A percentile compares a stretch with the other conserved stretches of the same genome.
Conservation (phyloP, 768 basidiomycete species). For the Chalciporus sphaerocephalus region DNA sequence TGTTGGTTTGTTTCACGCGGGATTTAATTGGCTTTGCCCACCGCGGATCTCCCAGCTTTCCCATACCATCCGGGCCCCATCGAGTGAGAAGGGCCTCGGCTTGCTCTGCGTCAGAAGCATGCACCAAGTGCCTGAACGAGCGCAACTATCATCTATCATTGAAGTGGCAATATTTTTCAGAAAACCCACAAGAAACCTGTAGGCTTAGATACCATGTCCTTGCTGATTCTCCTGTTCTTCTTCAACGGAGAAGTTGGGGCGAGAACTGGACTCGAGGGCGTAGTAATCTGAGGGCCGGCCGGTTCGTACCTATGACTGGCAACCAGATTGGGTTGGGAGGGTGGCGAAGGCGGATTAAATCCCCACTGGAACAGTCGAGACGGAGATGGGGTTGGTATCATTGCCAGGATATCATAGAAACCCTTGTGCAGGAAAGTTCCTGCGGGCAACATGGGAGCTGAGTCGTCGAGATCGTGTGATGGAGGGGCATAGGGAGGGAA, state of each 20-base stretch:
- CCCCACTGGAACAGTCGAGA: slow-evolving; percentile 59
- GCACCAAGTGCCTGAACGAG: slow-evolving; percentile 70
- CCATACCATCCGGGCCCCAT: slow-evolving; percentile 86
- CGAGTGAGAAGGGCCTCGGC: slow-evolving; percentile 80
- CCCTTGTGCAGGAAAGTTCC: slow-evolving; percentile 82
- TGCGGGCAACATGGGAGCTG: slow-evolving; percentile 50
- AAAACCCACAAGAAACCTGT: slow-evolving; percentile 76
- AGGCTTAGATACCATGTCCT: slow-evolving; percentile 85
- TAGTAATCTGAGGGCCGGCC: slow-evolving; percentile 25
- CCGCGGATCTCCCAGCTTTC: slow-evolving; percentile 84
- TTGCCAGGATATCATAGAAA: slow-evolving; percentile 81
- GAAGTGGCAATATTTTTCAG: slow-evolving; percentile 8
- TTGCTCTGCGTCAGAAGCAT: slow-evolving; percentile 88
- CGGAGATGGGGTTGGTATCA: slow-evolving; percentile 68
- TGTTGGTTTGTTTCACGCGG: slow-evolving; percentile 60
- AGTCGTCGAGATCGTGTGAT: slow-evolving; percentile 33
- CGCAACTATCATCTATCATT: slow-evolving; percentile 17
- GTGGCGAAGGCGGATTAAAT: slow-evolving; percentile 32
- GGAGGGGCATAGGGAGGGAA: slow-evolving; percentile 25
- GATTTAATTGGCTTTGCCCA: slow-evolving; percentile 90
- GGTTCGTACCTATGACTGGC: slow-evolving; percentile 72
- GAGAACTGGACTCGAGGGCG: slow-evolving; percentile 15
- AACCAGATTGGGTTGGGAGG: slow-evolving; percentile 37
- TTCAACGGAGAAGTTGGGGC: slow-evolving; percentile 36
- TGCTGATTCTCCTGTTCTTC: slow-evolving; percentile 68